Evolutionary conservation across 192 early-diverging fungal species (phyloP), one percentile per base, ranked within the genome.

Genomic region (Oehlia diaphana): DNA sequence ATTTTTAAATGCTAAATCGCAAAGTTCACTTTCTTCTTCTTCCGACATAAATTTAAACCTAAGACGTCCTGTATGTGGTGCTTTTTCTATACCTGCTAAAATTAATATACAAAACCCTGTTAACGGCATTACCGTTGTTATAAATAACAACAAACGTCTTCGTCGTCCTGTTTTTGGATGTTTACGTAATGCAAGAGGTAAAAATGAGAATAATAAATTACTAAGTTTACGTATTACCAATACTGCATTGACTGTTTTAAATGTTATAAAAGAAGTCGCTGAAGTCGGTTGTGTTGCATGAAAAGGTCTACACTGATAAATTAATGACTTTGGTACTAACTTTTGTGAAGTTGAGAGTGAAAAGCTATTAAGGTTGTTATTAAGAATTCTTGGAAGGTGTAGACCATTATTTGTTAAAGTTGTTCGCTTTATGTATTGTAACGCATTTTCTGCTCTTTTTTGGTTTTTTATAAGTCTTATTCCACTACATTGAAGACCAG

Each of bases 1-100:
- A 42, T 19, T 44, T 16, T 72, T 75, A 26, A 82, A 80, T 49
- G 80, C 87, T 9, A 73, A 65, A 33, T 85, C 65, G 16, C 87
- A 79, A 58, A 86, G 58, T 31, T 82, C 81, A 19, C 81, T 13
- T 66, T 90, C 88, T 77, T 90, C 88, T 76, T 87, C 83, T 79
- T 88, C 86, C 26, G 61, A 84, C 10, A 86, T 78, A 68, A 86
- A 88, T 21, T 85, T 62, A 53, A 90, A 81, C 67, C 89, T 81
- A 78, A 86, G 82, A 75, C 89, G 76, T 16, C 83, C 83, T 1
- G 89, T 90, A 67, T 90, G 87, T 65, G 89, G 89, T 37, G 89
- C 89, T 71, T 84, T 75, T 53, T 85, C 84, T 6, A 85, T 26
- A 13, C 84, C 84, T 19, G 80, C 76, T 72, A 85, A 81, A 44